Evolutionary conservation across 345 rosid species (phyloP), one percentile per base, ranked within the genome.

Genomic region (Aquilaria yunnanensis): DNA sequence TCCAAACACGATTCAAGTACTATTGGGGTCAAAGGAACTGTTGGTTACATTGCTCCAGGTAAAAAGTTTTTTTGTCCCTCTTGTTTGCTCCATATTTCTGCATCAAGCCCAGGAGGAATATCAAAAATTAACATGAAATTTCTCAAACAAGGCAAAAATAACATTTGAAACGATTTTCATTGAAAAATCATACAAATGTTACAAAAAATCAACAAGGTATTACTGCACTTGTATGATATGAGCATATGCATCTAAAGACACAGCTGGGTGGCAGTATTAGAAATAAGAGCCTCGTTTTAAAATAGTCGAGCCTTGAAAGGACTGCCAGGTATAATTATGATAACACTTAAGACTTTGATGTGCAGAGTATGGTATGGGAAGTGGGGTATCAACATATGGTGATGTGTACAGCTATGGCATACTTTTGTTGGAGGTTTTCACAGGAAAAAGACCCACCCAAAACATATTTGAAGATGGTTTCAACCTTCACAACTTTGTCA

Each of bases 21-120:
- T 16, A 65, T 58, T 50, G 75, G 32, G 50, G 56, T 79, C 16
- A 85, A 74, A 51, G 85, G 87, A 53, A 75, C 87, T 33, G 69
- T 78, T 32, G 85, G 83, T 13, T 85, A 77, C 71, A 72, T 76
- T 54, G 81, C 85, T 62, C 83, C 89, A 74, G 83, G 89, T 80
- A 52, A 66, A 74, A 56, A 34, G 3, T 14, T 1, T 62, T 62
- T 8, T 37, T 37, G 3, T 13, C 14, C 9, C 9, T 14, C 4
- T 8, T 11, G 23, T 5, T 12, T n/a, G 2, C 14, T 10, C 46
- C 12, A 46, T 2, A 14, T 6, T 14, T 9, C 29, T 14, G 6
- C 31, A 12, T 5, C 23, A 16, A 16, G 23, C 23, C 23, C 23
- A 16, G 23, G 23, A 16, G 23, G 23, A 16, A 16, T 16, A 16